Evolutionary conservation across 2,329 filamentous ascomycete species (phyloP).

Genomic region (Trichoderma harzianum): DNA sequence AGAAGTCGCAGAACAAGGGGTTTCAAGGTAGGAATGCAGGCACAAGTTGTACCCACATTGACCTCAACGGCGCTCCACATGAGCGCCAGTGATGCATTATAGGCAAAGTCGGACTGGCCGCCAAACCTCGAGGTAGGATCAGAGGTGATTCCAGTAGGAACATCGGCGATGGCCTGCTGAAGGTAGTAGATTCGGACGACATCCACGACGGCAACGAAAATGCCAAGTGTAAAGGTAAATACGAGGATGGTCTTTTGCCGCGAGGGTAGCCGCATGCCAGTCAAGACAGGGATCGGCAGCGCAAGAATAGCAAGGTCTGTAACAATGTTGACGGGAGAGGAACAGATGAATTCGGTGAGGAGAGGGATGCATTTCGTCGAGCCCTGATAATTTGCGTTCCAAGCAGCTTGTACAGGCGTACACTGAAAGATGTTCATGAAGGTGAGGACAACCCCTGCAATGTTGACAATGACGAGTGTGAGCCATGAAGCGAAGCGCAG

Average conservation of each 20-base stretch:
- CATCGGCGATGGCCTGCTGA: slow-evolving; percentile 62
- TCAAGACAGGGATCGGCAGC: slow-evolving; percentile 83
- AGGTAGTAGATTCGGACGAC: slow-evolving; percentile 88
- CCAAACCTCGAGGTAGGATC: slow-evolving; percentile 47
- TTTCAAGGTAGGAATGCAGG: slow-evolving; percentile 88
- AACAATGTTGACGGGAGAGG: slow-evolving; percentile 86
- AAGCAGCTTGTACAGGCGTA: slow-evolving; percentile 67
- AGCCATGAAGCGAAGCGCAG: slow-evolving; percentile 80
- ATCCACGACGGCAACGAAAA: slow-evolving; percentile 85
- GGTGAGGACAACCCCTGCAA: slow-evolving; percentile 74
- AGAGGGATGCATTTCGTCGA: slow-evolving; percentile 51
- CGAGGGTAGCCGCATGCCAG: slow-evolving; percentile 75
- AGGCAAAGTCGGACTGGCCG: slow-evolving; percentile 53
- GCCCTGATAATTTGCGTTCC: slow-evolving; percentile 40
- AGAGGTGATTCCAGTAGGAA: slow-evolving; percentile 36
- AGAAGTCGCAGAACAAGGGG: slow-evolving; percentile 69
- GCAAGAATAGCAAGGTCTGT: slow-evolving; percentile 86
- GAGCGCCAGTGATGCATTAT: slow-evolving; percentile 78
- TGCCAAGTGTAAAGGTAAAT: slow-evolving; percentile 79
- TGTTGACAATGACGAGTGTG: slow-evolving; percentile 73
- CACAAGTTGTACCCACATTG: slow-evolving; percentile 84
- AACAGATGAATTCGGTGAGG: slow-evolving; percentile 64
- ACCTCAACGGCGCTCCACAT: slow-evolving; percentile 96
- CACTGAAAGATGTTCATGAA: slow-evolving; percentile 89
- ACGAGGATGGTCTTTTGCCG: slow-evolving; percentile 87